Evolutionary conservation across 352 stramenopile genomes (phyloP).

Genomic region (Pythium brachiatum): DNA sequence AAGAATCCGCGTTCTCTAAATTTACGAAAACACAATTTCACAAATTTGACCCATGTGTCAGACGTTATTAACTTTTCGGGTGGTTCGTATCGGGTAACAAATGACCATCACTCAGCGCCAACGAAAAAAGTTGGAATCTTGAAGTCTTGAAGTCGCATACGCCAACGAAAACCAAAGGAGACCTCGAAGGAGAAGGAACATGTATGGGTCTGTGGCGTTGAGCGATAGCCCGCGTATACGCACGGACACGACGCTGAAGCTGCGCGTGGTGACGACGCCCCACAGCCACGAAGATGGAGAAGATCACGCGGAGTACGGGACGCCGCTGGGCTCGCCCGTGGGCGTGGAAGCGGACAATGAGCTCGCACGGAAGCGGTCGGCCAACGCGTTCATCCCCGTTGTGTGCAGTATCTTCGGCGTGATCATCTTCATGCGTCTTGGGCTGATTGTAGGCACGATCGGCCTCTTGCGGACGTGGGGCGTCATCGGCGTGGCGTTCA

Average conservation of each 20-base stretch:
- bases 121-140: constrained; percentile 10
- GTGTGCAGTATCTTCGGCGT: constrained; percentile 56
- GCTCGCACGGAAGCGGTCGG: constrained; percentile 12
- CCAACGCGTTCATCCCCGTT: constrained; percentile 42
- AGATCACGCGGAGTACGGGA: neutral
- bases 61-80: neutral
- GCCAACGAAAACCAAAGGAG: neutral
- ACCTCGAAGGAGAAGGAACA: neutral
- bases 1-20: constrained; percentile 16
- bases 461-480: constrained; percentile 27
- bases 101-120: constrained; percentile 10
- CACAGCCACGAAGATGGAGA: neutral
- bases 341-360: constrained; percentile 27
- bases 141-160: constrained; percentile 1
- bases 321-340: constrained; percentile 17
- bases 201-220: constrained; percentile 20
- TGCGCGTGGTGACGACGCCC: constrained; percentile 3
- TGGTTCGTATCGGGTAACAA: neutral
- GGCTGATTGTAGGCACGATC: constrained; percentile 35
- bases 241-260: neutral
- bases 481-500: constrained; percentile 34
- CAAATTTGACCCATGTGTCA: neutral
- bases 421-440: constrained; percentile 55
- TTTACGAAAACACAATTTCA: constrained; percentile 6
- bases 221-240: constrained; percentile 4